Evolutionary conservation across 2,329 filamentous ascomycete genomes (phyloP), one percentile per base, ranked within the genome.

Genomic region (Cladosporium sp.): DNA sequence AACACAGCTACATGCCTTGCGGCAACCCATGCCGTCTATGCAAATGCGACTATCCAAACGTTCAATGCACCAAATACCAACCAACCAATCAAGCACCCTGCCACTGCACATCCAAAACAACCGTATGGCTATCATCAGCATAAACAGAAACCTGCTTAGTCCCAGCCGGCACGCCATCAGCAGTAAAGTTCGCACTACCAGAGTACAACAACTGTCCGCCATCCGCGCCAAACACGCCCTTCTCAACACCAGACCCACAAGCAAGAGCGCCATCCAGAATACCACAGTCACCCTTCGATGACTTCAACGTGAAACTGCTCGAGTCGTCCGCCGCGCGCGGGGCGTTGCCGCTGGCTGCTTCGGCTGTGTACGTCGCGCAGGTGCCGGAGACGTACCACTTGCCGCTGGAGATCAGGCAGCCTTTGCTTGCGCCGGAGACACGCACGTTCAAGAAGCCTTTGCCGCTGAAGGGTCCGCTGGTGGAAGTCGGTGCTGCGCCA

Each of bases 321-420:
- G 60, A 36, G 25, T 36, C 48, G 18, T 25, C 30, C 14, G 34
- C 49, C 16, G 49, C 34, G 11, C 49, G 23, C 7, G 60, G 58
- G 14, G 58, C 58, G 30, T 61, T 65, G 14, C 73, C 73, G 53
- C 77, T 77, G 18, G 70, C 71, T 1, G 80, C 66, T 4, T 83
- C 77, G 5, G 87, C 86, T 0, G 83, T 86, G 74, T 86, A 89
- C 0, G 85, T 89, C 0, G 89, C 89, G 72, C 89, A 91, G 0
- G 88, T 89, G 2, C 89, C 88, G 1, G 81, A 83, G 0, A 83
- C 82, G 72, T 89, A 91, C 89, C 89, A 92, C 0, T 84, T 86
- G 0, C 89, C 89, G 11, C 78, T 81, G 64, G 84, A 84, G 73
- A 91, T 91, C 65, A 91, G 82, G 70, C 88, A 91, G n/a, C 89